Evolutionary conservation across 1,284 basidiomycete genomes (phyloP).

Genomic region (Cryptococcus sp.): DNA sequence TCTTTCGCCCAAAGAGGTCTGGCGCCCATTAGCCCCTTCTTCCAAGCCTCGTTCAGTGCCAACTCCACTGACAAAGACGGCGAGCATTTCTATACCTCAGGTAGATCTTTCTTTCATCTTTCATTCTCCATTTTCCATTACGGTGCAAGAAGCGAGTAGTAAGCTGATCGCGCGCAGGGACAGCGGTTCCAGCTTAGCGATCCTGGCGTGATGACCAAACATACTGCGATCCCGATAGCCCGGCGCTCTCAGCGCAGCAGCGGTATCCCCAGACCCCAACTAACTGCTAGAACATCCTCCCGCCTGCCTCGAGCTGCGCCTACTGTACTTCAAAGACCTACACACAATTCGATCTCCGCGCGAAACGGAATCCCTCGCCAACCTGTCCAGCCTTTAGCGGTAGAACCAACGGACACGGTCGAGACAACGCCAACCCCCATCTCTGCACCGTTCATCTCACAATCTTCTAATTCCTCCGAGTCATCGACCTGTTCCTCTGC

Average conservation of each 20-base stretch:
- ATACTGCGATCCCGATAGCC: neutral
- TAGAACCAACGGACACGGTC: too few species aligned
- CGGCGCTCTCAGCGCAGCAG: neutral
- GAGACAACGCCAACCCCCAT: too few species aligned
- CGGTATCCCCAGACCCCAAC: neutral
- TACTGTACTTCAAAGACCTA: too few species aligned
- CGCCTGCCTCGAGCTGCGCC: too few species aligned
- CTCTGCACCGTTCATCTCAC: too few species aligned
- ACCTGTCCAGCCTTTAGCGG: too few species aligned
- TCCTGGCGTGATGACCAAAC: constrained; percentile 1
- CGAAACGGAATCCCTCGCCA: too few species aligned
- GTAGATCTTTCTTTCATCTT: neutral
- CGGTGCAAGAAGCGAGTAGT: too few species aligned
- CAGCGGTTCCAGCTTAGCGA: constrained; percentile 11
- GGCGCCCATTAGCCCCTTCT: constrained; percentile 11
- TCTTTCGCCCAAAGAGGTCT: constrained; percentile 12
- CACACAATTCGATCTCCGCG: too few species aligned
- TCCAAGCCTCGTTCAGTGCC: neutral
- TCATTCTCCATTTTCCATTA: too few species aligned
- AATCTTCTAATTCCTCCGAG: neutral
- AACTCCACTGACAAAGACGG: neutral
- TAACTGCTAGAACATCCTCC: too few species aligned
- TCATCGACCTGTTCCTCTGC: constrained; percentile 2
- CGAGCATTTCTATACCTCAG: neutral
- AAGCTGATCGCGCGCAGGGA: neutral